Evolutionary conservation across 306 rosid genomes (phyloP), one percentile per base, ranked within the genome.

Genomic region (Trifolium fragiferum): DNA sequence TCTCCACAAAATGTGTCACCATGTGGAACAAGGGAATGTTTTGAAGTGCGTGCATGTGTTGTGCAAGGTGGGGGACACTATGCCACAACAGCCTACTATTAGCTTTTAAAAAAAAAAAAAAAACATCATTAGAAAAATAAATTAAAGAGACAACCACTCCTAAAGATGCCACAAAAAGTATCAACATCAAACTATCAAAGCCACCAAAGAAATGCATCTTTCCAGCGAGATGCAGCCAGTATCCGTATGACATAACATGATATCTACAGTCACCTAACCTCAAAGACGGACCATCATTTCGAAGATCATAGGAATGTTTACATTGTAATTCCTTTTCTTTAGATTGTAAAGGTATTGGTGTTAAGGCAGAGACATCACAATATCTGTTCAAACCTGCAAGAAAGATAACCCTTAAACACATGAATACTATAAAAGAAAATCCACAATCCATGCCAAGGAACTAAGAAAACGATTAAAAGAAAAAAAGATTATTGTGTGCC

Each of bases 181-280:
- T 64, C 37, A 19, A 64, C 66, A 37, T 50, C 57, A 50, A 50
- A 50, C 23, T 50, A 54, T 10, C 51, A 43, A 72, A 53, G 54
- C 46, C 25, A 72, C 62, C 44, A 41, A 18, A 40, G 25, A 21
- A 53, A 15, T 16, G 51, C 60, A 10, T 64, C 21, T 55, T 38
- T 62, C 70, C 73, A 70, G 41, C 14, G 63, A 66, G 62, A 54
- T 72, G 73, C 43, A 50, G 32, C 44, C 18, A 66, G 20, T 76
- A 79, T 59, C 25, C 59, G 5, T 43, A 50, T 53, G 54, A 33
- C 66, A 38, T 32, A 64, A 68, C 32, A 72, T 25, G 57, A 58
- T 69, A 82, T 21, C 37, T 25, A 65, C 37, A 73, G 15, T 51
- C 16, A 80, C 85, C 86, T 81, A 65, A 89, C 95, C 95, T 84